Evolutionary conservation across 1,284 basidiomycete species (phyloP), one percentile per base, ranked within the genome.

Genomic region (Austroboletus rostrupii): DNA sequence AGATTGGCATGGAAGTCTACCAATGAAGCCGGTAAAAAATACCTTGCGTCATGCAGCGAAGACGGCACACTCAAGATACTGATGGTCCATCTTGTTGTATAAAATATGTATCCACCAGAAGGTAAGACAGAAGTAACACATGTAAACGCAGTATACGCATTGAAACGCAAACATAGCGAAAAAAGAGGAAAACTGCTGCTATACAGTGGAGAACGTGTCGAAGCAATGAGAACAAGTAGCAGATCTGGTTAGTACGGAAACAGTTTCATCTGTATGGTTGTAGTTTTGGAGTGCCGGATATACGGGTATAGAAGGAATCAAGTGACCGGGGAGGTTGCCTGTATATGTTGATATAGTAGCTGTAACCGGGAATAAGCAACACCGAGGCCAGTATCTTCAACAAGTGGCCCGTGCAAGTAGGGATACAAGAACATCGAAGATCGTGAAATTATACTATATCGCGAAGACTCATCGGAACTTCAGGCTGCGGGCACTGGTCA

Each of bases 381-480:
- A 60, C 32, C 51, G 57, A 33, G 50, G 50, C 53, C 52, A 33
- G 47, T 45, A 51, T 50, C 60, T 50, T 62, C 45, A 57, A 49
- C 49, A 53, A 47, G 43, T 19, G 54, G 56, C 54, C 66, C 53
- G 54, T 55, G 68, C 58, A 58, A 70, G 72, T 88, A 90, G 77
- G 81, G 87, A 90, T 90, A 90, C 87, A 90, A 75, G 74, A 78
- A 78, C 69, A 70, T 60, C n/a, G 51, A 53, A 48, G 33, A 23
- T 52, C 53, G 31, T 58, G 40, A 59, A 47, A 71, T 70, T 78
- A 90, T 71, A 90, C 77, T 75, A 89, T 79, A 75, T 91, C 88
- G 68, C 88, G 88, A 67, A 91, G 83, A 74, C 81, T 87, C 75
- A 85, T 82, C 56, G 88, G 88, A 68, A 91, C 88, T 81, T 91